phyloP scores from a whole-genome alignment of 345 rosid genomes.

The Bruguiera sexangula region DNA sequence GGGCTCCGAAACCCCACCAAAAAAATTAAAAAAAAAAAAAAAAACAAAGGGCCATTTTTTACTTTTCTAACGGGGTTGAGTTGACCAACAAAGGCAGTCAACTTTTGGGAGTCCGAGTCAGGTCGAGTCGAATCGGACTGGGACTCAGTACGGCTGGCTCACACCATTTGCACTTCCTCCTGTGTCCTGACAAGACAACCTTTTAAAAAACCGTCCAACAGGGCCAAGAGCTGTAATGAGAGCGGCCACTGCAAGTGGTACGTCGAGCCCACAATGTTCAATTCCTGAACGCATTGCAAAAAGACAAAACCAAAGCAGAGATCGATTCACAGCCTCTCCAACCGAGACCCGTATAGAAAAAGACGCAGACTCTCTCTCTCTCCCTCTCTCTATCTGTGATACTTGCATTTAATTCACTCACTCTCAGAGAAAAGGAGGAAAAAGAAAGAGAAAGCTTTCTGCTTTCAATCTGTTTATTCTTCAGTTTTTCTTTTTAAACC shows the following conservation, averaged over 20 bases:
- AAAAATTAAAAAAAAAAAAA: too few species aligned
- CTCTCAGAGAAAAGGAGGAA: neutral
- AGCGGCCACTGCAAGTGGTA: neutral
- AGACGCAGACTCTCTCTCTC: too few species aligned
- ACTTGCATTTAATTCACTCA: neutral
- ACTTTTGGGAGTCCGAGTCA: neutral
- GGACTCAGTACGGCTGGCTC: neutral
- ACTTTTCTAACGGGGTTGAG: too few species aligned
- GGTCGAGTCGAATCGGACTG: neutral
- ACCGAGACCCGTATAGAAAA: too few species aligned
- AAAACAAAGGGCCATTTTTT: too few species aligned
- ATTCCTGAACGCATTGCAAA: too few species aligned
- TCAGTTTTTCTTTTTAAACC: neutral
- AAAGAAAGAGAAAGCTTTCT: neutral
- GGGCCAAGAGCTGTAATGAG: neutral
- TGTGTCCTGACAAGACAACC: conserved; percentile 7
- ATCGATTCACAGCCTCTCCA: too few species aligned
- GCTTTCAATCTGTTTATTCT: neutral
- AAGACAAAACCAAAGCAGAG: too few species aligned
- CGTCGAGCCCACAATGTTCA: neutral
- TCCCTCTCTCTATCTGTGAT: too few species aligned
- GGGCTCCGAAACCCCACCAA: too few species aligned
- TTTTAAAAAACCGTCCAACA: conserved; percentile 10
- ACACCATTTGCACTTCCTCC: neutral
- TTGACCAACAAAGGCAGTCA: neutral